Conservation (phyloP, 2,329 filamentous ascomycete species). For the Alternaria gansuensis region DNA sequence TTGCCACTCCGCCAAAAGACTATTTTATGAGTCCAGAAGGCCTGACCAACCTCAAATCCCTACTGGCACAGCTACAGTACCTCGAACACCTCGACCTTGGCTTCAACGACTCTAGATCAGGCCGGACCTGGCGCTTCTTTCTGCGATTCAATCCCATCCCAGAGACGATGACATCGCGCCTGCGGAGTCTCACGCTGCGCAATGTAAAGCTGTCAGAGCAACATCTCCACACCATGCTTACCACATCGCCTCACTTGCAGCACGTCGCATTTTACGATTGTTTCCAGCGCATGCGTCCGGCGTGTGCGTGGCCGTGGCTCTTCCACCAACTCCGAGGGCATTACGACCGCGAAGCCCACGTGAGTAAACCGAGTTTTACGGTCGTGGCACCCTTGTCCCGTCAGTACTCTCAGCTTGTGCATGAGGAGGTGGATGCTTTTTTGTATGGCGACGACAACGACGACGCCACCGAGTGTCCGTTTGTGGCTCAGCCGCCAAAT, state of each 20-base stretch:
- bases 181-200: constrained; percentile 11
- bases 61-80: constrained; percentile 11
- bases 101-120: constrained; percentile 6
- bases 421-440: constrained; percentile 22
- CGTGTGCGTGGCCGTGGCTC: background rate
- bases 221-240: constrained; percentile 7
- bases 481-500: background rate
- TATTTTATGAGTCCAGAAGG: background rate
- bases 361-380: constrained; percentile 4
- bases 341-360: background rate
- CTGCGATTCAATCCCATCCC: constrained; percentile 12
- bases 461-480: constrained; percentile 13
- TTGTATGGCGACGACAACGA: constrained; percentile 13
- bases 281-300: background rate
- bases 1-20: constrained; percentile 10
- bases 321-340: constrained; percentile 6
- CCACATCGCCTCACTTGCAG: constrained; percentile 1
- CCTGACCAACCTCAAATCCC: constrained; percentile 1
- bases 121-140: background rate
- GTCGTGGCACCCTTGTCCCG: constrained; percentile 3
- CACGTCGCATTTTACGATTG: constrained; percentile 7
- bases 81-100: constrained; percentile 28
- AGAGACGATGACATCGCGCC: background rate
- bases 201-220: background rate
- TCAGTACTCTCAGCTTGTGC: constrained; percentile 8